Base-by-base conservation (phyloP, 202 grass and related monocot species). In the Schoenoplectus triqueter region DNA sequence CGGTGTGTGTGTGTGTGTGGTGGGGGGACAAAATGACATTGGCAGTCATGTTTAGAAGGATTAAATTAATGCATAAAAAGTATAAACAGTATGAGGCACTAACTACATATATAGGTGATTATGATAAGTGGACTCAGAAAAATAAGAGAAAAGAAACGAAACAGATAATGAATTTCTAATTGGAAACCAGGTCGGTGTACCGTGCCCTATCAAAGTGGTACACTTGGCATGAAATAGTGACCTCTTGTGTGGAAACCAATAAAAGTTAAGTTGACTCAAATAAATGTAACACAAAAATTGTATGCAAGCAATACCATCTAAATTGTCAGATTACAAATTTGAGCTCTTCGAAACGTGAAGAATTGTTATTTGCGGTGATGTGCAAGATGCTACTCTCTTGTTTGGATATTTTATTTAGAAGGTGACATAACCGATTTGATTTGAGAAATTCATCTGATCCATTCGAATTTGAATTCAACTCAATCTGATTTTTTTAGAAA, bases 161-260 rank as follows among this genome's bases (percentile, higher is more conserved):
- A 18, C 1, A 76, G 20, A 51, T 21, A 76, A 56, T 54, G 49
- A 20, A 10, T 76, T 76, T 56, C 46, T 56, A 76, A 76, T 76
- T 8, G 50, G 21, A 76, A 76, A 76, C 40, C 18, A 74, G 20
- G 73, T 20, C 73, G 50, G 49, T 56, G 73, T 75, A 11, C 5
- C 18, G 55, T 75, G 72, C 49, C 45, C 7, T 15, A 7, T 75
- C 19, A 39, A 75, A 75, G 20, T 18, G 4, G 10, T 5, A 52
- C 49, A 54, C 48, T 14, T 75, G 72, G 48, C 72, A 75, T 75
- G 47, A 73, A 73, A 73, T 71, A 48, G 68, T 71, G 68, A 71
- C 68, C 15, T 71, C 41, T 45, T 47, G 49, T 49, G 49, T 15
- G 41, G 18, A 18, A n/a, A 42, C 41, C 13, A 14, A 7, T 44